Evolutionary conservation across 2,329 filamentous ascomycete species (phyloP).

Genomic region (Knoxdaviesia capensis): DNA sequence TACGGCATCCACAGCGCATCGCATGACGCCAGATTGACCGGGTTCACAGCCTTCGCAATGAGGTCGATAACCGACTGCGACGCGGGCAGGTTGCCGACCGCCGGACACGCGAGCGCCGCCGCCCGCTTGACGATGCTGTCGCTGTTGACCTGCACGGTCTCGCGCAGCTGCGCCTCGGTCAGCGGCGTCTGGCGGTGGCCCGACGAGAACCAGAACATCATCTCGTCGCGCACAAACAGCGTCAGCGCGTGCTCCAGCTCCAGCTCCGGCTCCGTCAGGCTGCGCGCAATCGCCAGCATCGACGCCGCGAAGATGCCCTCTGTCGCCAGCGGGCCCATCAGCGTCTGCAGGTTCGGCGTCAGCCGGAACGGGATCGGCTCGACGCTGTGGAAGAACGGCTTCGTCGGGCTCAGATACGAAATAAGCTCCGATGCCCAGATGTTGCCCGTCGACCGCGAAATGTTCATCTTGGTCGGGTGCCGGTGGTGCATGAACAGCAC

Average conservation of each 20-base stretch:
- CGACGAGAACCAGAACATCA: constrained; percentile 89
- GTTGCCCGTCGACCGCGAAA: constrained; percentile 70
- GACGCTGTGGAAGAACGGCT: constrained; percentile 83
- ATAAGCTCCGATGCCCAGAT: constrained; percentile 94
- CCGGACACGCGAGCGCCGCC: constrained; percentile 59
- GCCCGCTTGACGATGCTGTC: constrained; percentile 86
- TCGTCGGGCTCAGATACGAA: constrained; percentile 64
- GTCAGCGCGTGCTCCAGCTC: constrained; percentile 91
- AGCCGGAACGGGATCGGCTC: constrained; percentile 95
- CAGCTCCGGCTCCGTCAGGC: constrained; percentile 69
- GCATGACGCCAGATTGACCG: constrained; percentile 67
- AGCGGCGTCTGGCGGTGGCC: constrained; percentile 37
- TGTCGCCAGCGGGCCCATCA: constrained; percentile 89
- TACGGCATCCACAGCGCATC: constrained; percentile 98
- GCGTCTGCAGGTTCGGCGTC: constrained; percentile 83
- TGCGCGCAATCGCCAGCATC: constrained; percentile 90
- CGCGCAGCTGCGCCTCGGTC: constrained; percentile 46
- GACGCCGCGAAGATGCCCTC: constrained; percentile 93
- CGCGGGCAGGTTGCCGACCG: constrained; percentile 66
- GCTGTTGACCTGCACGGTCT: constrained; percentile 68
- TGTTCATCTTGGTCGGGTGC: constrained; percentile 88
- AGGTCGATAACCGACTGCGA: constrained; percentile 95
- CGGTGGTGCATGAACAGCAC: constrained; percentile 93
- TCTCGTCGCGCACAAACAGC: constrained; percentile 91
- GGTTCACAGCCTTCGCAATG: constrained; percentile 82